Base-by-base conservation (phyloP, 2,329 filamentous ascomycete species). In the Dactylonectria estremocensis region DNA sequence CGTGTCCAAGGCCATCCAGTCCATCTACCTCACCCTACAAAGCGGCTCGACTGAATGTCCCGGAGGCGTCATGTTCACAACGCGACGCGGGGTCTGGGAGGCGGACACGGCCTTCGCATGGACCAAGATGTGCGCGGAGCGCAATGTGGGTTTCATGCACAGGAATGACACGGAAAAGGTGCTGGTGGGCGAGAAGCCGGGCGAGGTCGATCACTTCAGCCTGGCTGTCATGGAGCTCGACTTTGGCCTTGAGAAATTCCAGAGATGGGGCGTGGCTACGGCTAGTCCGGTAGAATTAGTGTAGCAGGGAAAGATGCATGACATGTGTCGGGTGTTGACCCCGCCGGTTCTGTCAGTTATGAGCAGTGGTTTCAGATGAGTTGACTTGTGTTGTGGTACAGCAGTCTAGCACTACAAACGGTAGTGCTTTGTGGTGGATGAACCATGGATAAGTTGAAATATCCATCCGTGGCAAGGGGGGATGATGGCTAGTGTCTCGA, bases 61-160 rank as follows among this genome's bases (percentile, higher is more conserved):
- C 24, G 75, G 68, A 40, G 68, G 64, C 1, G 11, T 73, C 1
- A 64, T 55, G 20, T 64, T 78, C 35, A 78, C 78, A 2, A 74
- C 70, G 1, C 68, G 74, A 13, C 66, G 62, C 13, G 78, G 77
- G 1, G 61, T 77, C 2, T 80, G 78, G 78, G 74, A 76, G 18
- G 77, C 76, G 0, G 24, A 55, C 9, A 64, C 71, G 2, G 73
- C 76, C 2, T 62, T 58, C 9, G 50, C 64, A 1, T 78, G 76
- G 76, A 70, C 57, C 3, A 64, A 54, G 8, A 50, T 64, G 45
- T 74, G 71, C 20, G 69, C 69, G 5, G 69, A 73, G 28, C 58
- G 35, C 4, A 70, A 59, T 7, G 48, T 71, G 5, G 69, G 71
- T 2, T 71, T 73, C 3, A 5, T 73, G 52, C 64, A 64, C n/a